Conservation (phyloP, 495 filamentous ascomycete genomes). For the Parmelia sp. region DNA sequence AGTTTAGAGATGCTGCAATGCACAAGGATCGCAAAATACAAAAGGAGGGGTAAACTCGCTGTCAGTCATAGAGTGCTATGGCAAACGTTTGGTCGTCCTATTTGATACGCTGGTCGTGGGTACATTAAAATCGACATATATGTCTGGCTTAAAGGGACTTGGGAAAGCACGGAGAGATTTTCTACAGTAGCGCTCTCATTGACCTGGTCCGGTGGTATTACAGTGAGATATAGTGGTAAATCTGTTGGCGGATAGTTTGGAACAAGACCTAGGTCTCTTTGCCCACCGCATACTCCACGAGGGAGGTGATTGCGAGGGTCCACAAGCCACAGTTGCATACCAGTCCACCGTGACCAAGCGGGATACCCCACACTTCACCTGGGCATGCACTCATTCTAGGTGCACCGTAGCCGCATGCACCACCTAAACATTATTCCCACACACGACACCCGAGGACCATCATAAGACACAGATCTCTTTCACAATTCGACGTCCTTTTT, state of each 20-base stretch:
- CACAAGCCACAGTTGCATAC: background rate
- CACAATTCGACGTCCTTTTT: too few species aligned
- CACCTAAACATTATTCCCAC: too few species aligned
- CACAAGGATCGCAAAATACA: background rate
- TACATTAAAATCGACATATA: background rate
- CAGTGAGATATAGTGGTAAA: background rate
- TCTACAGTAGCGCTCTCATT: too few species aligned
- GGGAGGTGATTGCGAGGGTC: too few species aligned
- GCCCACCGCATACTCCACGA: background rate
- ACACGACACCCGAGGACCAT: too few species aligned
- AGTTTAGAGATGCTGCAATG: slow-evolving; percentile 4
- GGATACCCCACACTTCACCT: slow-evolving; percentile 1
- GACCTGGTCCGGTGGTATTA: background rate
- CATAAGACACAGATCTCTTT: background rate
- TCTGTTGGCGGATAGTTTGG: background rate
- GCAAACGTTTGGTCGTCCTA: background rate
- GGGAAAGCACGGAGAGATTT: too few species aligned
- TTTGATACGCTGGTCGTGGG: background rate
- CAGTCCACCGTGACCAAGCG: background rate
- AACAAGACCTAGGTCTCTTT: background rate
- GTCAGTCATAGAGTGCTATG: background rate
- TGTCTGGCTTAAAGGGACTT: background rate
- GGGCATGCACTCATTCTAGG: background rate
- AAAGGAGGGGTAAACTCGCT: background rate
- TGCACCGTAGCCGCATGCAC: slow-evolving; percentile 3